Percentiles rank a stretch among this genome's conserved stretches.
Conservation (phyloP, 371 early-diverging fungal genomes). For the Mortierella sp. region DNA sequence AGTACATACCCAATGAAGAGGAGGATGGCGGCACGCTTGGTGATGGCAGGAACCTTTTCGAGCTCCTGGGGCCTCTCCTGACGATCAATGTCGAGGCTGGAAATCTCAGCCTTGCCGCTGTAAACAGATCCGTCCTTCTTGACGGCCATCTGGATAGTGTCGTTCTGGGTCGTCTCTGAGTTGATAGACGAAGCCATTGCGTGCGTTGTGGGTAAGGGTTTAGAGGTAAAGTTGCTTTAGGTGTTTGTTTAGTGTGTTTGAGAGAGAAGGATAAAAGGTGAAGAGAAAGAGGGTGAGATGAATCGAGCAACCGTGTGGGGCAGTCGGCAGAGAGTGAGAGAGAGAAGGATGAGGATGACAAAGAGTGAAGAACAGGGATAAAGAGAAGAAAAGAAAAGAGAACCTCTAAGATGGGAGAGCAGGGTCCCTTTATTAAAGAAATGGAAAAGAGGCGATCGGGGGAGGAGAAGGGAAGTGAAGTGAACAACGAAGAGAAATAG, state of each 20-base stretch:
- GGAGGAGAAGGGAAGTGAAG: background rate
- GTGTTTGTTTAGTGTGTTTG: background rate
- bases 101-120: background rate
- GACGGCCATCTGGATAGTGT: background rate
- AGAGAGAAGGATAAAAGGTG: background rate
- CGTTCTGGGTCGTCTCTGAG: constrained; percentile 12
- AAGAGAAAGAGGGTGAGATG: background rate
- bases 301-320: background rate
- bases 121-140: background rate
- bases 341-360: background rate
- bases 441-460: background rate
- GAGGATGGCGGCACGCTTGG: constrained; percentile 20
- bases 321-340: background rate
- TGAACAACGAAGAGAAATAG: background rate
- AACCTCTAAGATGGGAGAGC: background rate
- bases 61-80: background rate
- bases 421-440: background rate
- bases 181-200: constrained; percentile 7
- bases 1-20: constrained; percentile 25
- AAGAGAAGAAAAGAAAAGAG: background rate
- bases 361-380: background rate
- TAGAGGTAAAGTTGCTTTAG: background rate
- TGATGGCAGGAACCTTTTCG: constrained; percentile 5
- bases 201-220: background rate
- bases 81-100: constrained; percentile 10